phyloP scores from a whole-genome alignment of 148 eudicot species.

The Rheum nobile region DNA sequence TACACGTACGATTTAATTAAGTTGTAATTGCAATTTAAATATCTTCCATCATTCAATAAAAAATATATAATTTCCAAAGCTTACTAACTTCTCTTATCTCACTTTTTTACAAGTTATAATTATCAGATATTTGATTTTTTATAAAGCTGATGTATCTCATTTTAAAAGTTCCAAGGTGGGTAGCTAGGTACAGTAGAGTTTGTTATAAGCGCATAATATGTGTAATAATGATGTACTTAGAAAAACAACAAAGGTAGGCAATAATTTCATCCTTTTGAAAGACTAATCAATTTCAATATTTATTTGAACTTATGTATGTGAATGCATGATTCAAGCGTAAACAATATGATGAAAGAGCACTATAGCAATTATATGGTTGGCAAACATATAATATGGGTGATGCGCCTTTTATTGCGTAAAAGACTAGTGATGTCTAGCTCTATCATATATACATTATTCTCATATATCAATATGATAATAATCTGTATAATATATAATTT shows the following conservation, averaged over 20 bases:
- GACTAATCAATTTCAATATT: neutral
- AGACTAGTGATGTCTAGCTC: neutral
- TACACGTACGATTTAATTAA: no score
- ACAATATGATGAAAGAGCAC: neutral
- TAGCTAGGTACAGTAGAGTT: neutral
- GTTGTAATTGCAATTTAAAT: no score
- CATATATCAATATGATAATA: neutral
- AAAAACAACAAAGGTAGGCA: neutral
- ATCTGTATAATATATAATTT: neutral
- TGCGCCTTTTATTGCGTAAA: neutral
- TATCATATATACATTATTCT: no score
- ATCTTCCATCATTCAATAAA: no score
- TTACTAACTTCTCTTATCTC: neutral
- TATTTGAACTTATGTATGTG: neutral
- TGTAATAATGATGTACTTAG: neutral
- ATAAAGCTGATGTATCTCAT: neutral
- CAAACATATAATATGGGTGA: neutral
- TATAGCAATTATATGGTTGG: neutral
- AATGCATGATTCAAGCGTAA: neutral
- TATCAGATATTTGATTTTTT: neutral
- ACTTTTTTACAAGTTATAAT: neutral
- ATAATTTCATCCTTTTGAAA: neutral
- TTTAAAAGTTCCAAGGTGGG: neutral
- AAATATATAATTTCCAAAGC: no score
- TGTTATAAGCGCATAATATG: neutral